A percentile compares a stretch with the other conserved stretches of the same genome.
Evolutionary conservation across 2,329 filamentous ascomycete genomes (phyloP).

Genomic region (Endothia cerciana): DNA sequence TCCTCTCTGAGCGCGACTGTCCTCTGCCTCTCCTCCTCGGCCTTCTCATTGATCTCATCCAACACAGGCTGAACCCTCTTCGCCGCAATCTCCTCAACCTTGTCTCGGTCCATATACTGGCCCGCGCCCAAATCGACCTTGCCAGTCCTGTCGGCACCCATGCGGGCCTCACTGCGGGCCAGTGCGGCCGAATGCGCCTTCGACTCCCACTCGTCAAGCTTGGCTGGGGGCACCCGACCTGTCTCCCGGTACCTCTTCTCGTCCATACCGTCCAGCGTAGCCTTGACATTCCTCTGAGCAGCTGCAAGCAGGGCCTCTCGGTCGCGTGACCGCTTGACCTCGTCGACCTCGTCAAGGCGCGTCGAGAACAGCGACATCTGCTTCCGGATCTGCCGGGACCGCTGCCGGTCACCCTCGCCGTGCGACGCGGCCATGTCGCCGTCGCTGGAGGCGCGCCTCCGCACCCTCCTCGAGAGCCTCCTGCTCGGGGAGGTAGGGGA

Average conservation of each 20-base stretch:
- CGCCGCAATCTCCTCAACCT: slow-evolving; percentile 79
- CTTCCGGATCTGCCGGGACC: slow-evolving; percentile 72
- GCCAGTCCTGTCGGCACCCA: slow-evolving; percentile 53
- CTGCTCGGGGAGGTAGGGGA: slow-evolving; percentile 39
- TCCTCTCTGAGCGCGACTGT: slow-evolving; percentile 66
- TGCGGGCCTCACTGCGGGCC: slow-evolving; percentile 63
- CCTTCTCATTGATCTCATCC: slow-evolving; percentile 81
- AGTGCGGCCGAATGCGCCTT: slow-evolving; percentile 74
- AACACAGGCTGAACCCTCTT: slow-evolving; percentile 79
- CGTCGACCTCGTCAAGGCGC: slow-evolving; percentile 69
- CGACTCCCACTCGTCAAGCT: slow-evolving; percentile 77
- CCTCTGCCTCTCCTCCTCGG: slow-evolving; percentile 71
- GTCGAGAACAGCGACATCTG: slow-evolving; percentile 81
- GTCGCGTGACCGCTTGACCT: slow-evolving; percentile 74
- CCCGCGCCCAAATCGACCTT: slow-evolving; percentile 77
- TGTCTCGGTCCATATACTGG: slow-evolving; percentile 75
- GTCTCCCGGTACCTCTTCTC: slow-evolving; percentile 77
- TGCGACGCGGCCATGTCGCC: slow-evolving; percentile 50
- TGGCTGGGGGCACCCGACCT: slow-evolving; percentile 70
- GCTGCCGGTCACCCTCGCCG: slow-evolving; percentile 60
- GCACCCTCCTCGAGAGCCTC: slow-evolving; percentile 58
- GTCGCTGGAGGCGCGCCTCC: slow-evolving; percentile 70
- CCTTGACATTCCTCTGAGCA: slow-evolving; percentile 85
- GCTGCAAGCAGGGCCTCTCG: slow-evolving; percentile 75
- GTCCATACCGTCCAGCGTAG: slow-evolving; percentile 78